Evolutionary conservation across 257 asterid species (phyloP).

Genomic region (Plantago major): DNA sequence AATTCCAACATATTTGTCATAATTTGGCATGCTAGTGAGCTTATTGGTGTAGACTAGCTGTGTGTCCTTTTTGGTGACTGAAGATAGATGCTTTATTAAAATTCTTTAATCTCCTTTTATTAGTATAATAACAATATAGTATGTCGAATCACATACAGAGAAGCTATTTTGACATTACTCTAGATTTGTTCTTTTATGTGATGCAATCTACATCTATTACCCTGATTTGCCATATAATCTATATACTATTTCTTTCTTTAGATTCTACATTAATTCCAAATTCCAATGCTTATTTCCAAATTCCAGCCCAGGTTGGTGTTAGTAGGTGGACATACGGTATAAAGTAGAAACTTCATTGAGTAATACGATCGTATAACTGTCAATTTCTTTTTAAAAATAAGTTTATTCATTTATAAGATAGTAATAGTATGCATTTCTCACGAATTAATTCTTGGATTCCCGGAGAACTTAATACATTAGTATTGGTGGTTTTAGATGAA

Average conservation of each 20-base stretch:
- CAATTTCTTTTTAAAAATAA: no score
- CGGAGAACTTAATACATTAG: no score
- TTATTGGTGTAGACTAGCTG: slow-evolving; percentile 11
- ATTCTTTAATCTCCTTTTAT: slow-evolving; percentile 7
- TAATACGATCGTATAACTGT: no score
- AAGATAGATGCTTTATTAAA: neutral
- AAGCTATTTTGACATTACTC: slow-evolving; percentile 4
- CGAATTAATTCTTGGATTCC: no score
- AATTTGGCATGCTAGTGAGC: neutral
- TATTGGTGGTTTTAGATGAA: no score
- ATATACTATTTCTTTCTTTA: neutral
- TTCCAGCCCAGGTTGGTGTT: no score
- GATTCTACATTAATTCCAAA: neutral
- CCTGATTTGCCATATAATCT: neutral
- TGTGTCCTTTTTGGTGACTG: neutral
- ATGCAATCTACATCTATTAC: neutral
- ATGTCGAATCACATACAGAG: neutral
- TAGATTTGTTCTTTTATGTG: slow-evolving; percentile 12
- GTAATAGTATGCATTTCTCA: no score
- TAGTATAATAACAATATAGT: neutral
- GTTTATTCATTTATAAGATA: no score
- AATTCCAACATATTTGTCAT: slow-evolving; percentile 6
- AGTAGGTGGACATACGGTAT: no score
- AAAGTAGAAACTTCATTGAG: no score
- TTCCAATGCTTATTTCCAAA: no score